Evolutionary conservation across 805 yeast species (phyloP), one percentile per base, ranked within the genome.

Genomic region (Metschnikowia aberdeeniae): DNA sequence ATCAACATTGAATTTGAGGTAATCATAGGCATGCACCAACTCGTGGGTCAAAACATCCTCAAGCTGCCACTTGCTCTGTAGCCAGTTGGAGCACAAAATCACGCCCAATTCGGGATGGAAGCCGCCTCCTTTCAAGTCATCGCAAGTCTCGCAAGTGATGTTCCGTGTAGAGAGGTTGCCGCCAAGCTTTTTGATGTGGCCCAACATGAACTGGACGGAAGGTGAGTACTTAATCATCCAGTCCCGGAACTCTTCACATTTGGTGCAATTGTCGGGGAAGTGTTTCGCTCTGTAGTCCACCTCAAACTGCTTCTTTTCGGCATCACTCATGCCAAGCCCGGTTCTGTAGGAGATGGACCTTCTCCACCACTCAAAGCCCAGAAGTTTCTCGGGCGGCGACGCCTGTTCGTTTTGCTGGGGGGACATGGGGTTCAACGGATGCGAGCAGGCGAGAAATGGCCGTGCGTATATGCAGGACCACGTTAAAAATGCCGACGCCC

Each of bases 41-140:
- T 93, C 99, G 61, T 93, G 99, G 1, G 97, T 77, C 51, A 93
- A 67, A 0, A 95, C 87, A 58, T 93, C 98, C 60, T 92, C 97
- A 46, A 89, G 65, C 56, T 88, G 95, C 77, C 84, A 81, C 59
- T 82, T 82, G 60, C 82, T 81, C 36, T 71, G 67, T 34, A 88
- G 73, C 65, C 89, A 75, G 63, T 93, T 90, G 50, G 90, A 89
- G 65, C 99, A 93, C 6, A 93, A 66, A 46, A 89, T 70, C 22
- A 93, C 82, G 2, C 99, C 99, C 35, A 80, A 62, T 32, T 88
- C 86, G 0, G 98, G 97, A 60, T 90, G 89, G 64, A 85, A 93
- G 2, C 99, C 99, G 36, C 98, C 99, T 32, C 89, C 83, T 46
- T 70, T 70, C 57, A 82, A 79, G 50, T 87, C 95, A 51, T 85